phyloP scores from a whole-genome alignment of 306 rosid species.

The Benincasa hispida region DNA sequence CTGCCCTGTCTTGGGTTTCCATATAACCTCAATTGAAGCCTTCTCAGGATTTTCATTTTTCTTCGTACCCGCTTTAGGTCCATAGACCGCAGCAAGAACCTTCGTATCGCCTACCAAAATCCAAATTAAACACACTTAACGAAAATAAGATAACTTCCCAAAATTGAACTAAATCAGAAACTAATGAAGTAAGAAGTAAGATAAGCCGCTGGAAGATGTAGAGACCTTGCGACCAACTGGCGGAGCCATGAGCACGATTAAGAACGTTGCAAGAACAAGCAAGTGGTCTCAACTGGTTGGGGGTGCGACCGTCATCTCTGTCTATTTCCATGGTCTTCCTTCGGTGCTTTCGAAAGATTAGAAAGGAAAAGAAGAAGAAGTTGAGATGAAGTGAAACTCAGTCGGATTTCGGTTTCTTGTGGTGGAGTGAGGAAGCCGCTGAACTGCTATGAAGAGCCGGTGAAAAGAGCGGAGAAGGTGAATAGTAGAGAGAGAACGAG shows the following conservation, averaged over 20 bases:
- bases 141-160: not conserved
- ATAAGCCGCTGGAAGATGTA: not conserved
- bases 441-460: not conserved
- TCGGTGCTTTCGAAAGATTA: not conserved
- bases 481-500: not conserved
- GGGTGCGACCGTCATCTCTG: constrained; percentile 60
- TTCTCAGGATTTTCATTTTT: constrained; percentile 87
- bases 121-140: not conserved
- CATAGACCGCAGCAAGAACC: constrained; percentile 75
- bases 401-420: not conserved
- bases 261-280: constrained; percentile 60
- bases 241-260: constrained; percentile 87
- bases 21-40: constrained; percentile 83
- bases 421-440: not conserved
- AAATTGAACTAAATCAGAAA: not conserved
- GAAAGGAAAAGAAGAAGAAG: not conserved
- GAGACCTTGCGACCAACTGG: constrained; percentile 75
- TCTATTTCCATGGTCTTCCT: constrained; percentile 36
- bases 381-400: not conserved
- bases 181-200: not conserved
- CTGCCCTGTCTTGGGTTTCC: constrained; percentile 91
- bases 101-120: constrained; percentile 57
- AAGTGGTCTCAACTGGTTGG: constrained; percentile 68
- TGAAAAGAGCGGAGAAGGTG: not conserved
- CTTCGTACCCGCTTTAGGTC: constrained; percentile 76